Evolutionary conservation across 2,329 filamentous ascomycete genomes (phyloP).

Genomic region (Parascedosporium putredinis): DNA sequence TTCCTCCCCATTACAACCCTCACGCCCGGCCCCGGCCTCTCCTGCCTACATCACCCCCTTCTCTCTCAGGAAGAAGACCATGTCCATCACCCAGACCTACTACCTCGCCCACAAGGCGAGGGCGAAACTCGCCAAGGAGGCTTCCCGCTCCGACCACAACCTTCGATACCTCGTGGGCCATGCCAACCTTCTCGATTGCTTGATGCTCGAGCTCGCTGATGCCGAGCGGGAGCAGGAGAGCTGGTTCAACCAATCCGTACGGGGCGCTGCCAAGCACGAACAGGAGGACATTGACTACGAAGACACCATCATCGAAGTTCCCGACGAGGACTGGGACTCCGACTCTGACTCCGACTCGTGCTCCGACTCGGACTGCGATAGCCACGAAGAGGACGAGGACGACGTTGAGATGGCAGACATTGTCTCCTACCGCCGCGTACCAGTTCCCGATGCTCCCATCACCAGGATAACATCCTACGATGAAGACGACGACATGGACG

Average conservation of each 20-base stretch:
- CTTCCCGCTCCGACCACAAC: constrained; percentile 83
- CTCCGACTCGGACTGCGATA: constrained; percentile 32
- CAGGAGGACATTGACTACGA: constrained; percentile 79
- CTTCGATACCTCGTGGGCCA: constrained; percentile 92
- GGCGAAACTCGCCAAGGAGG: constrained; percentile 89
- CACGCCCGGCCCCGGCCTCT: constrained; percentile 24
- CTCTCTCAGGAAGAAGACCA: constrained; percentile 58
- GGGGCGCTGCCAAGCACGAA: constrained; percentile 28
- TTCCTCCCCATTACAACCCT: constrained; percentile 14
- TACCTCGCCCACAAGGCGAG: constrained; percentile 94
- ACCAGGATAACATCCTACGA: constrained; percentile 29
- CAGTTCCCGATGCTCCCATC: constrained; percentile 20
- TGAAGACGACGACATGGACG: constrained; percentile 37
- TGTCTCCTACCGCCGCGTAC: constrained; percentile 32
- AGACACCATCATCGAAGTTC: constrained; percentile 63
- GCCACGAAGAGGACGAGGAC: constrained; percentile 49
- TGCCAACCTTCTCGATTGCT: constrained; percentile 90
- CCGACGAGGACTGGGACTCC: constrained; percentile 58
- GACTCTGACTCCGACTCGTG: constrained; percentile 42
- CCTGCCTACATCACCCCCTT: constrained; percentile 25
- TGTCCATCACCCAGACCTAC: constrained; percentile 98
- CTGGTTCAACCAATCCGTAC: constrained; percentile 96
- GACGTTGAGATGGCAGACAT: constrained; percentile 46
- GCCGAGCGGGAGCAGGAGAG: constrained; percentile 92
- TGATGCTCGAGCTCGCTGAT: constrained; percentile 87